Conservation (phyloP, 495 filamentous ascomycete genomes). For the Talaromyces thailandensis region DNA sequence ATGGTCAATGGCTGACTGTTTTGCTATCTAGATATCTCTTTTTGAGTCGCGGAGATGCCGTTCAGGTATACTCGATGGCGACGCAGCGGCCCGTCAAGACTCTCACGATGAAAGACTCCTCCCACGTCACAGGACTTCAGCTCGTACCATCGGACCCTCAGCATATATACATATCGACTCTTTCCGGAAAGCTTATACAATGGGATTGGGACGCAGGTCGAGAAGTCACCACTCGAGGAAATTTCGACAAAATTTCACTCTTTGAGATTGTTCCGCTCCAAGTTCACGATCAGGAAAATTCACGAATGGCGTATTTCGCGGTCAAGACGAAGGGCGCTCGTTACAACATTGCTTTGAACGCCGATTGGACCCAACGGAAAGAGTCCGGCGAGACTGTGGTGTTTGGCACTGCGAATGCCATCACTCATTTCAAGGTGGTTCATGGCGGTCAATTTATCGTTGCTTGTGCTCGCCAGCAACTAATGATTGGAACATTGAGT, state of each 20-base stretch:
- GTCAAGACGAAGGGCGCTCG: slow-evolving; percentile 12
- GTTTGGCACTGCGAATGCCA: slow-evolving; percentile 20
- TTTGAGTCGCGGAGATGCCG: slow-evolving; percentile 48
- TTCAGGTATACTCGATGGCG: slow-evolving; percentile 73
- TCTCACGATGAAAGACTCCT: slow-evolving; percentile 25
- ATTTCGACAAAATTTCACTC: slow-evolving; percentile 13
- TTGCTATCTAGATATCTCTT: slow-evolving; percentile 52
- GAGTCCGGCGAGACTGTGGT: slow-evolving; percentile 14
- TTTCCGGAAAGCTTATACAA: slow-evolving; percentile 52
- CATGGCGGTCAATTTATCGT: slow-evolving; percentile 25
- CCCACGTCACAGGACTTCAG: slow-evolving; percentile 40
- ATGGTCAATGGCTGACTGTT: slow-evolving; percentile 14
- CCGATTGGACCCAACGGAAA: slow-evolving; percentile 11
- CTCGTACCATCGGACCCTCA: slow-evolving; percentile 38
- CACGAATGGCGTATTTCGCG: slow-evolving; percentile 9
- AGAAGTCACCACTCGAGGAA: slow-evolving; percentile 38
- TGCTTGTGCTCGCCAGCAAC: slow-evolving; percentile 23
- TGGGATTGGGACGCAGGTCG: slow-evolving; percentile 69
- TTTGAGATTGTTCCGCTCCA: slow-evolving; percentile 13
- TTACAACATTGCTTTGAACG: slow-evolving; percentile 18
- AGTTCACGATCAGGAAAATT: slow-evolving; percentile 7
- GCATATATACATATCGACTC: slow-evolving; percentile 61
- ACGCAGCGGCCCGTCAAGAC: slow-evolving; percentile 71
- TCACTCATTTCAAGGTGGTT: slow-evolving; percentile 24
- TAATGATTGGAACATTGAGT: slow-evolving; percentile 24